Evolutionary conservation across 345 rosid genomes (phyloP).

Genomic region (Eucalyptus curtisii): DNA sequence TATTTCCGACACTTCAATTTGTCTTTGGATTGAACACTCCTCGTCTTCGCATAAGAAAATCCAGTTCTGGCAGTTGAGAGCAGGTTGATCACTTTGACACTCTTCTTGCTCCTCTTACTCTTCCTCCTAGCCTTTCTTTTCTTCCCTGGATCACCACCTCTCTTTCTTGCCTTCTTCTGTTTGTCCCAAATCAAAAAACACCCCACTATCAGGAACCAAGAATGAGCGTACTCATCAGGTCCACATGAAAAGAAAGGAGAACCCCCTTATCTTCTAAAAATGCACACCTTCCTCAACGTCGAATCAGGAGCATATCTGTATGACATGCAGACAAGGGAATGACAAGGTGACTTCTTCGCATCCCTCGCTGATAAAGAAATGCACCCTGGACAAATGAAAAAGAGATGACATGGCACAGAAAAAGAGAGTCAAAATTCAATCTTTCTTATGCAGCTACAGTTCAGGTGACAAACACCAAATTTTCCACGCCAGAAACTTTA

Average conservation of each 20-base stretch:
- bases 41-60: constrained; percentile 9
- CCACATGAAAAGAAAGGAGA: neutral
- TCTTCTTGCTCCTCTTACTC: constrained; percentile 5
- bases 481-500: neutral
- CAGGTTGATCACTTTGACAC: constrained; percentile 1
- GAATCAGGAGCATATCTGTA: constrained; percentile 15
- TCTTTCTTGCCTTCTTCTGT: constrained; percentile 12
- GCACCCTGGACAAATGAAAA: neutral
- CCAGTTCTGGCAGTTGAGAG: constrained; percentile 9
- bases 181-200: neutral
- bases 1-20: constrained; percentile 15
- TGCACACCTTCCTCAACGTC: constrained; percentile 8
- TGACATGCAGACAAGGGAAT: constrained; percentile 9
- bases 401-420: neutral
- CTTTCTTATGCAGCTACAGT: neutral
- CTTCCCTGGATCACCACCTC: constrained; percentile 10
- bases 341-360: neutral
- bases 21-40: constrained; percentile 1
- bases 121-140: constrained; percentile 16
- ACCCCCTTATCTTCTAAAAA: neutral
- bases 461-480: neutral
- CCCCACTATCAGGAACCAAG: neutral
- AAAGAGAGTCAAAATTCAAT: neutral
- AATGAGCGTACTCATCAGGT: neutral
- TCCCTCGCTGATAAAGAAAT: neutral